Evolutionary conservation across 2,329 filamentous ascomycete species (phyloP).

Genomic region (Colletotrichum sp.): DNA sequence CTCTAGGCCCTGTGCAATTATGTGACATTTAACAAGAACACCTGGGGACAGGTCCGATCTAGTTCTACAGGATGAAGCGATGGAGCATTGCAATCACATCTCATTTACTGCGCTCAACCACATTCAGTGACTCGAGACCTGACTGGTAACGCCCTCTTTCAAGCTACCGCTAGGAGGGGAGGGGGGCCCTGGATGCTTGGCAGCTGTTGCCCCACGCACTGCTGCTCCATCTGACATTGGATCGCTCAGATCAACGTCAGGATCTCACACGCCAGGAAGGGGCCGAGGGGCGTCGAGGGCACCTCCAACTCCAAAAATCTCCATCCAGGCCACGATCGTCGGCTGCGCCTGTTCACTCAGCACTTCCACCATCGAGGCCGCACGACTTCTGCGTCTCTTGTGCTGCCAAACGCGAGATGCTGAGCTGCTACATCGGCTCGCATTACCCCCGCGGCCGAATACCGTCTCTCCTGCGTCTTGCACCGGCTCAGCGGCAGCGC

Average conservation of each 20-base stretch:
- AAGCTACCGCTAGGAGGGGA: not conserved
- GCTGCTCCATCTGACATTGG: constrained; percentile 20
- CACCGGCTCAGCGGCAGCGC: not conserved
- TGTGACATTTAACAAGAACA: not conserved
- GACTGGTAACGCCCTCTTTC: not conserved
- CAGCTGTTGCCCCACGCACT: constrained; percentile 15
- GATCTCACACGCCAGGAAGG: constrained; percentile 6
- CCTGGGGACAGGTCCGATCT: not conserved
- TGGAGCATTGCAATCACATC: constrained; percentile 1
- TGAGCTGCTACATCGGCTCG: not conserved
- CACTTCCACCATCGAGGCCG: not conserved
- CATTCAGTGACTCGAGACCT: not conserved
- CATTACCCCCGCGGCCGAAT: not conserved
- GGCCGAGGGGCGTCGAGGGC: not conserved
- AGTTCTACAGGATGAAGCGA: not conserved
- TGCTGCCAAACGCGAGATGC: not conserved
- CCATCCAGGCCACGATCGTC: not conserved
- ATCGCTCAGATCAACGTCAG: constrained; percentile 16
- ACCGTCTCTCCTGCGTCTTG: not conserved
- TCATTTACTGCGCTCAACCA: constrained; percentile 12
- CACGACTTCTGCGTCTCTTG: not conserved
- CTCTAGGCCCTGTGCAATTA: not conserved
- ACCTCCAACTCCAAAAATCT: not conserved
- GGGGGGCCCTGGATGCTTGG: constrained; percentile 18
- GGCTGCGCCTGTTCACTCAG: not conserved